Evolutionary conservation across 129 eudicot species (phyloP), one percentile per base, ranked within the genome.

Genomic region (Saussurea involucrata): DNA sequence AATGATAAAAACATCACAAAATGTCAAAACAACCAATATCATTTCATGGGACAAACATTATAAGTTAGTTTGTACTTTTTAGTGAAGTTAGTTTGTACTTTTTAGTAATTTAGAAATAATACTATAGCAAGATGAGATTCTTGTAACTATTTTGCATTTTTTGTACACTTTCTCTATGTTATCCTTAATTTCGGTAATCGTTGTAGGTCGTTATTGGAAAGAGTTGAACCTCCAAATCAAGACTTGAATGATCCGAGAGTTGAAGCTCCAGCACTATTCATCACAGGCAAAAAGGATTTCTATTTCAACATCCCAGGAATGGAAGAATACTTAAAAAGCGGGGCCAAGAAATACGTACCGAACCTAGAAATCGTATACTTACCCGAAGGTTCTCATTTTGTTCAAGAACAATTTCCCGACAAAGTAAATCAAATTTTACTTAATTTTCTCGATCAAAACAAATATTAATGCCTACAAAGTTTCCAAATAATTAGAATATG

Each of bases 351-450:
- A 0, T 53, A 53, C 22, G 61, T 53, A 1, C 61, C 61, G 9
- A 53, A 71, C 42, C 28, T 71, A 42, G 76, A 71, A 61, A 71
- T 71, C 27, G 5, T 17, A 44, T 42, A 42, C 63, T 3, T 71
- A 36, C 64, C 65, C 9, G 65, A 71, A 12, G 76, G 76, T 20
- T 22, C 64, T 9, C 76, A 71, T 71, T 71, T 71, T 71, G 64
- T 71, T 71, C 64, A 44, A 15, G 76, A 71, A 61, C 76, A 71
- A 71, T 71, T 71, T 61, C 76, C 64, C 8, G 65, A 71, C 36
- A 22, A 71, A 34, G 40, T 71, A 8, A 53, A 53, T 17, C 61
- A 53, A 53, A 22, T 17, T 17, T 9, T 53, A 53, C 61, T 53
- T 9, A 0, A 46, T n/a, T 53, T 53, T 6, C 22, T 53, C 9